Percentiles rank a stretch among this genome's conserved stretches.
phyloP scores from a whole-genome alignment of 1,284 basidiomycete genomes.

The Sanguinoderma infundibulare region DNA sequence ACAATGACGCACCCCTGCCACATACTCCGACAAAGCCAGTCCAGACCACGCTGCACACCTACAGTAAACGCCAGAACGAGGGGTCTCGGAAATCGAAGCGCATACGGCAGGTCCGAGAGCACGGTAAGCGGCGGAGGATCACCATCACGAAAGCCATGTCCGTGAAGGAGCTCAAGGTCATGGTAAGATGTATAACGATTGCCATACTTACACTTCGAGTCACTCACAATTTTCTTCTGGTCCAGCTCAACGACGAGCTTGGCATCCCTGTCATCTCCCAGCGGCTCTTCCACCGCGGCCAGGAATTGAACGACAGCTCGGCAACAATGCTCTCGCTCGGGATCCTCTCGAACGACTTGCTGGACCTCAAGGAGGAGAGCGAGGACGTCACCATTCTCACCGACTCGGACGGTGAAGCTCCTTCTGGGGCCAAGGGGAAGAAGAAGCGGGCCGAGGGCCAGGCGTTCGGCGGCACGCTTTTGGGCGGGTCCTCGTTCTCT shows the following conservation, averaged over 20 bases:
- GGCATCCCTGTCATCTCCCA: constrained; percentile 77
- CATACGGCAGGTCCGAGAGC: constrained; percentile 57
- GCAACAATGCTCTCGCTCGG: constrained; percentile 63
- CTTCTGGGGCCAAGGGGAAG: constrained; percentile 26
- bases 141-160: constrained; percentile 66
- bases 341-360: constrained; percentile 63
- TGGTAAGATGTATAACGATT: constrained; percentile 48
- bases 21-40: constrained; percentile 9
- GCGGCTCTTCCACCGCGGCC: constrained; percentile 62
- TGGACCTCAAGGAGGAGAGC: constrained; percentile 67
- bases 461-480: constrained; percentile 76
- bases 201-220: background rate
- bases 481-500: constrained; percentile 41
- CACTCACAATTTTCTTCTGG: background rate
- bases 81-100: constrained; percentile 64
- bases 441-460: constrained; percentile 61
- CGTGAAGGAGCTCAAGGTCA: constrained; percentile 76
- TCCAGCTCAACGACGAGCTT: constrained; percentile 59
- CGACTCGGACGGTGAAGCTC: constrained; percentile 51
- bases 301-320: constrained; percentile 67
- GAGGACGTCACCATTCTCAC: constrained; percentile 60
- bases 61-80: constrained; percentile 35
- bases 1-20: constrained; percentile 16
- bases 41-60: constrained; percentile 34
- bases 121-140: constrained; percentile 53